Percentiles rank a stretch among this genome's conserved stretches.
Evolutionary conservation across 208 protist genomes (phyloP).

Genomic region (Leishmania major): DNA sequence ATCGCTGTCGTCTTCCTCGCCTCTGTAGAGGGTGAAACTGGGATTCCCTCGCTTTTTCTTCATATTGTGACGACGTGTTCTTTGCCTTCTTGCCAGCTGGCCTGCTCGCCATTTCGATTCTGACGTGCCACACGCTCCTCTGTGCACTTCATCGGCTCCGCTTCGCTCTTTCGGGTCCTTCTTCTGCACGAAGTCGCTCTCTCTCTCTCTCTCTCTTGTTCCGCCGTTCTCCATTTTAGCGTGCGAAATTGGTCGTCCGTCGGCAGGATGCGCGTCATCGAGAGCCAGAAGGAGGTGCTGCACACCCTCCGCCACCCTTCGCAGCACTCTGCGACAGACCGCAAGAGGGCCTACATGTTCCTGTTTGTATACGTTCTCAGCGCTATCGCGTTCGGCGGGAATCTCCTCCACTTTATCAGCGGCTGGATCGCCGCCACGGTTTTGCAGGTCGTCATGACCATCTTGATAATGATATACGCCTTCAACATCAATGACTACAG

Average conservation of each 20-base stretch:
- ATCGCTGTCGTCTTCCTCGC: neutral
- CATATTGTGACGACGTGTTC: neutral
- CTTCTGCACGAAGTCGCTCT: neutral
- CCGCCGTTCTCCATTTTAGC: neutral
- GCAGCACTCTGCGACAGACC: constrained; percentile 73
- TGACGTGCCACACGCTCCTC: neutral
- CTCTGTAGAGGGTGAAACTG: too few relatives aligned
- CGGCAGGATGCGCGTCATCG: constrained; percentile 69
- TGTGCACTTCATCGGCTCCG: neutral
- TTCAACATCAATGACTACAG: constrained; percentile 85
- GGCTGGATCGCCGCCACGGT: constrained; percentile 69
- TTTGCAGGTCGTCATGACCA: constrained; percentile 67
- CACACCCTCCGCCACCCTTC: constrained; percentile 58
- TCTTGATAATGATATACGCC: constrained; percentile 74
- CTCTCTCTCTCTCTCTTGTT: neutral
- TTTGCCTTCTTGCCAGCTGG: neutral
- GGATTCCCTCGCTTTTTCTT: neutral
- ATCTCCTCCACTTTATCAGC: constrained; percentile 78
- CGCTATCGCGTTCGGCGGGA: constrained; percentile 50
- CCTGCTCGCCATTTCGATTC: neutral
- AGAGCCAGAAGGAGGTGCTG: constrained; percentile 77
- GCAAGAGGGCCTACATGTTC: constrained; percentile 85
- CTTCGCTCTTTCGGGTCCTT: neutral
- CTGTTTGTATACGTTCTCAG: constrained; percentile 72
- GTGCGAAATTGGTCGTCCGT: neutral